Percentiles rank a stretch among this genome's conserved stretches.
These are phyloP conservation scores for Globisporangium echinulatum DNA, from an alignment of 352 stramenopile species.

Conservation along the genomic window DNA sequence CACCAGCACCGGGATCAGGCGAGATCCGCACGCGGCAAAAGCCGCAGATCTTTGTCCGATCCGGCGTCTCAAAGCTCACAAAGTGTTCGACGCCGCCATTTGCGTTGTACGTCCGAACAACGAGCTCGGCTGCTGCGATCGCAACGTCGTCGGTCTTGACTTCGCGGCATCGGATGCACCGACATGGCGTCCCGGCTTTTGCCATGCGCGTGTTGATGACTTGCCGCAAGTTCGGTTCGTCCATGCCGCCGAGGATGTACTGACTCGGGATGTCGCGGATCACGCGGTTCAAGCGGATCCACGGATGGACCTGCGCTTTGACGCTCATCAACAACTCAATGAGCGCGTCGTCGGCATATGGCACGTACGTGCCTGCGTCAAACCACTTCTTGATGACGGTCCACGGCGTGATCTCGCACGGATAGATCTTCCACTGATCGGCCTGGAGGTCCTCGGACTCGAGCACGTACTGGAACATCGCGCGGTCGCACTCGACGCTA, in stretches of 20 bases:
- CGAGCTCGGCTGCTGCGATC: conserved; percentile 59
- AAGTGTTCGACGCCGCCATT: conserved; percentile 90
- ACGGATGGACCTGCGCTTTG: conserved; percentile 90
- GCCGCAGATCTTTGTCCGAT: conserved; percentile 87
- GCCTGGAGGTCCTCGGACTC: conserved; percentile 85
- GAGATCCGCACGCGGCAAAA: conserved; percentile 86
- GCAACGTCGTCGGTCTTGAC: conserved; percentile 84
- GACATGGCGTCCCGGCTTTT: conserved; percentile 56
- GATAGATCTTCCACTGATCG: conserved; percentile 95
- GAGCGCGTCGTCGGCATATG: conserved; percentile 85
- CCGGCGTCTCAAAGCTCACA: conserved; percentile 88
- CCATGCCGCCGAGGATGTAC: conserved; percentile 91
- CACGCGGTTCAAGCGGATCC: conserved; percentile 92
- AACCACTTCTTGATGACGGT: conserved; percentile 90
- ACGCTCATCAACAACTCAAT: conserved; percentile 87
- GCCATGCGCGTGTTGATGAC: conserved; percentile 85
- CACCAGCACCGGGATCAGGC: conserved; percentile 43
- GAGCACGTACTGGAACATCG: conserved; percentile 91
- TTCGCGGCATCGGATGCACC: conserved; percentile 90
- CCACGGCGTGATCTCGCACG: conserved; percentile 90
- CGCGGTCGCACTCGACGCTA: conserved; percentile 69
- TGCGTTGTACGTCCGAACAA: conserved; percentile 79
- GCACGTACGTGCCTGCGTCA: conserved; percentile 82
- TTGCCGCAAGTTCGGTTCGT: conserved; percentile 89
- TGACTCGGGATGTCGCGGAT: conserved; percentile 92